Evolutionary conservation across 108 stramenopile genomes (phyloP), one percentile per base, ranked within the genome.

Genomic region (Nitzschia sp.): DNA sequence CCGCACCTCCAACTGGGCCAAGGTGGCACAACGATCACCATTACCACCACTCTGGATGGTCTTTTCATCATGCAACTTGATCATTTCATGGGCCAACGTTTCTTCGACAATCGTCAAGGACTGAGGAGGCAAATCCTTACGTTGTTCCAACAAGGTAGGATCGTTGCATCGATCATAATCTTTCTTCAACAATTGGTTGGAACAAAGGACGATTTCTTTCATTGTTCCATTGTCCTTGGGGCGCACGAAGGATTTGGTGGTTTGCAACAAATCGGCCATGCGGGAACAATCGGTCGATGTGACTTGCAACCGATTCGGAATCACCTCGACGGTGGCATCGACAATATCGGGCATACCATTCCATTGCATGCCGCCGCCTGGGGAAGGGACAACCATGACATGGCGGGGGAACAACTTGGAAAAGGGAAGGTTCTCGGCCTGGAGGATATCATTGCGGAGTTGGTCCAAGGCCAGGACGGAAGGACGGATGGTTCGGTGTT

Each of bases 361-460:
- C 61, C 61, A 62, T 24, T 62, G 61, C 61, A 62, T 62, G 3
- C 61, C 41, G 2, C 61, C 61, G 17, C 8, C 12, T 2, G 61
- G 43, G 10, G 61, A 62, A 44, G 61, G 61, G 10, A 62, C 61
- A 1, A 62, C 43, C 17, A 62, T 62, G 8, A 62, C 61, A 44
- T 62, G 61, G 42, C 61, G 42, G 9, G 61, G 61, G 21, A 62
- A 62, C 11, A 62, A 39, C 41, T 62, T 62, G 15, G 61, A 62
- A 24, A 20, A 62, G n/a, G 61, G 61, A 0, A 46, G 8, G 8
- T 62, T 46, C 15, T 46, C 61, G 2, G 41, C 43, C 8, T 46
- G 8, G n/a, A 62, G 11, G 43, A 46, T 39, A 46, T 62, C 43
- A 10, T 22, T 1, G 3, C 61, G 61, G 42, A 62, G 8, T 22